Percentiles rank a stretch among this genome's conserved stretches.
phyloP scores from a whole-genome alignment of 192 early-diverging fungal species.

The Coemansia javaensis region DNA sequence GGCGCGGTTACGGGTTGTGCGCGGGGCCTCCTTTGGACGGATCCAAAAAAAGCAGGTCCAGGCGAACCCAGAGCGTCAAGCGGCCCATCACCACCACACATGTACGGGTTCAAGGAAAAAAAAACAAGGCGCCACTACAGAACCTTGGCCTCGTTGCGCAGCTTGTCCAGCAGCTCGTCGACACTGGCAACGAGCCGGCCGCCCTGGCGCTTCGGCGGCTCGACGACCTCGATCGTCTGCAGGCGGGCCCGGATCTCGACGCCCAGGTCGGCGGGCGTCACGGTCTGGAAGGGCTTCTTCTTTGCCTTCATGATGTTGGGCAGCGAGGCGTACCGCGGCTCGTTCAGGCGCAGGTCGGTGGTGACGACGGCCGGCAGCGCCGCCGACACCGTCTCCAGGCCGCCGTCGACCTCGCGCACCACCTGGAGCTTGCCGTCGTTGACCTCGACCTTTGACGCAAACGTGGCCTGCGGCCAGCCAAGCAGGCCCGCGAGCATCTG shows the following conservation, averaged over 20 bases:
- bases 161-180: slow-evolving; percentile 88
- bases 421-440: slow-evolving; percentile 66
- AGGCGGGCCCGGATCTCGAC: slow-evolving; percentile 82
- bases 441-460: slow-evolving; percentile 93
- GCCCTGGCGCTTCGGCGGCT: slow-evolving; percentile 89
- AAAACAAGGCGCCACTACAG: slow-evolving; percentile 52
- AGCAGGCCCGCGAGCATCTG: slow-evolving; percentile 98
- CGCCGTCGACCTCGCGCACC: slow-evolving; percentile 96
- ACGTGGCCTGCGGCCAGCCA: slow-evolving; percentile 93
- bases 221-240: slow-evolving; percentile 82
- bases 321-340: slow-evolving; percentile 92
- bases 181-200: slow-evolving; percentile 88
- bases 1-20: no score
- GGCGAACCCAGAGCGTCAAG: not conserved
- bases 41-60: not conserved
- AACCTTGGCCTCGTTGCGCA: slow-evolving; percentile 75
- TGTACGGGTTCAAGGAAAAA: no score
- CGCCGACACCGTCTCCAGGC: slow-evolving; percentile 83
- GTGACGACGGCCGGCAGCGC: slow-evolving; percentile 90
- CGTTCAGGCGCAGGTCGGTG: slow-evolving; percentile 92
- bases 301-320: slow-evolving; percentile 98
- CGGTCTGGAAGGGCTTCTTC: slow-evolving; percentile 88
- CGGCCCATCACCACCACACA: not conserved
- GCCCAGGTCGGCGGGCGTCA: slow-evolving; percentile 71
- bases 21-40: no score